Percentiles rank a stretch among this genome's conserved stretches.
phyloP scores from a whole-genome alignment of 495 filamentous ascomycete species.

The Cercophora sp. region DNA sequence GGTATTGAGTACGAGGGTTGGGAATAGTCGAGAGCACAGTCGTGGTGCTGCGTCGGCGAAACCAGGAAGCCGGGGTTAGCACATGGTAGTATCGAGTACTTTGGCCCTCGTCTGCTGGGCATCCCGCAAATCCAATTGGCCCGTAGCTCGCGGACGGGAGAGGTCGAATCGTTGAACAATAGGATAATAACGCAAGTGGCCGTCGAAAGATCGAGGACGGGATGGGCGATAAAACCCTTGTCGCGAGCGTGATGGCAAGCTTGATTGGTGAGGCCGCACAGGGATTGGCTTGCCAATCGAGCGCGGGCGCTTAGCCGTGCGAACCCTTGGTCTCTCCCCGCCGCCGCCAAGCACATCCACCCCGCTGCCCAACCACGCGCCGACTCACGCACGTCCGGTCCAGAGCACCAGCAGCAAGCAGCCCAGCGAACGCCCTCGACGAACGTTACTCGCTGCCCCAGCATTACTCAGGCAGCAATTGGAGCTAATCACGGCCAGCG shows the following conservation, averaged over 20 bases:
- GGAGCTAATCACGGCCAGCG: too few species aligned
- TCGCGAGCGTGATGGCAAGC: constrained; percentile 26
- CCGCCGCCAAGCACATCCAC: constrained; percentile 1
- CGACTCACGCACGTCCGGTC: too few species aligned
- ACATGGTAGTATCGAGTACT: constrained; percentile 4
- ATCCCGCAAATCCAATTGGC: neutral
- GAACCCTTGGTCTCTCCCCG: constrained; percentile 9
- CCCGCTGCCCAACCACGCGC: constrained; percentile 11
- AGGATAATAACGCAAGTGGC: constrained; percentile 22
- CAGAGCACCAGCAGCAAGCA: too few species aligned
- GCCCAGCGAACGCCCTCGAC: too few species aligned
- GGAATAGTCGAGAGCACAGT: neutral
- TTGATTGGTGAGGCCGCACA: constrained; percentile 29
- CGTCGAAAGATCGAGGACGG: constrained; percentile 18
- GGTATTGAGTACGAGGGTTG: too few species aligned
- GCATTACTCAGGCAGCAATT: too few species aligned
- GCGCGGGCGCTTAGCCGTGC: constrained; percentile 29
- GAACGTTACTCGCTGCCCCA: constrained; percentile 4
- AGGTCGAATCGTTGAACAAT: constrained; percentile 17
- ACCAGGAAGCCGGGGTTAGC: constrained; percentile 1
- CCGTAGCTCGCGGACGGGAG: constrained; percentile 13
- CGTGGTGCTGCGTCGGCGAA: neutral
- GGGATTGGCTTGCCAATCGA: constrained; percentile 26
- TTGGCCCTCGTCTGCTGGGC: neutral
- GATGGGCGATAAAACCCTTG: constrained; percentile 24